phyloP scores from a whole-genome alignment of 768 basidiomycete species.

The Suillus sp. region DNA sequence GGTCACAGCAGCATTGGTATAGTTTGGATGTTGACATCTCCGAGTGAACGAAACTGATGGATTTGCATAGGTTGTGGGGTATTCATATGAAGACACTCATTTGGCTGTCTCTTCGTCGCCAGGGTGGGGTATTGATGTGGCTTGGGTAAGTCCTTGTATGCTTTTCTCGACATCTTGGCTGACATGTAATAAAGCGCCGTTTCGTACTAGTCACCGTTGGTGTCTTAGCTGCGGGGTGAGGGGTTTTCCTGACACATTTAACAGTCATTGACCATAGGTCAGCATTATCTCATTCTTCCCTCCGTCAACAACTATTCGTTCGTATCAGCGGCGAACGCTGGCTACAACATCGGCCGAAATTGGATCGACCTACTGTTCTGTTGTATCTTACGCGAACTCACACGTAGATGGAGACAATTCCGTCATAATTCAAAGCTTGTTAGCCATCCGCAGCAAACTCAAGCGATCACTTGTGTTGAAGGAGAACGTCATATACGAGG shows the following conservation, averaged over 20 bases:
- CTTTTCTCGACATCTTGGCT: not conserved
- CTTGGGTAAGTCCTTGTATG: slow-evolving; percentile 54
- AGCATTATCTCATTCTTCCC: slow-evolving; percentile 73
- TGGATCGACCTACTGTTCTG: slow-evolving; percentile 73
- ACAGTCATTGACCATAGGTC: slow-evolving; percentile 13
- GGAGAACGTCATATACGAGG: slow-evolving; percentile 69
- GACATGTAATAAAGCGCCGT: slow-evolving; percentile 45
- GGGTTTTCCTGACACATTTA: not conserved
- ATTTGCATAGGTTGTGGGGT: slow-evolving; percentile 61
- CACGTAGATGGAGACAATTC: slow-evolving; percentile 54
- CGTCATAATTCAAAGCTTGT: slow-evolving; percentile 61
- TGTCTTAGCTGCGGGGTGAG: slow-evolving; percentile 77
- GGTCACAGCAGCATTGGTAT: slow-evolving; percentile 61
- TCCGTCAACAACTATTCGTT: slow-evolving; percentile 74
- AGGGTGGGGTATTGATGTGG: slow-evolving; percentile 65
- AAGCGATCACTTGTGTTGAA: slow-evolving; percentile 58
- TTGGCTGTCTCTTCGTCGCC: slow-evolving; percentile 49
- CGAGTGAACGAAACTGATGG: not conserved
- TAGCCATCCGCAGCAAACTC: slow-evolving; percentile 76
- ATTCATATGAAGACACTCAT: slow-evolving; percentile 68
- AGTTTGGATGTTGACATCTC: slow-evolving; percentile 20
- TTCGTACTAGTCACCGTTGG: slow-evolving; percentile 72
- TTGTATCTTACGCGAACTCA: slow-evolving; percentile 70
- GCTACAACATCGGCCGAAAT: slow-evolving; percentile 68
- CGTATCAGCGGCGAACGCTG: slow-evolving; percentile 70